Percentiles rank a stretch among this genome's conserved stretches.
These are phyloP conservation scores for Xylariaceae sp. DNA, from an alignment of 2,329 filamentous ascomycete genomes.

Conservation along the genomic window DNA sequence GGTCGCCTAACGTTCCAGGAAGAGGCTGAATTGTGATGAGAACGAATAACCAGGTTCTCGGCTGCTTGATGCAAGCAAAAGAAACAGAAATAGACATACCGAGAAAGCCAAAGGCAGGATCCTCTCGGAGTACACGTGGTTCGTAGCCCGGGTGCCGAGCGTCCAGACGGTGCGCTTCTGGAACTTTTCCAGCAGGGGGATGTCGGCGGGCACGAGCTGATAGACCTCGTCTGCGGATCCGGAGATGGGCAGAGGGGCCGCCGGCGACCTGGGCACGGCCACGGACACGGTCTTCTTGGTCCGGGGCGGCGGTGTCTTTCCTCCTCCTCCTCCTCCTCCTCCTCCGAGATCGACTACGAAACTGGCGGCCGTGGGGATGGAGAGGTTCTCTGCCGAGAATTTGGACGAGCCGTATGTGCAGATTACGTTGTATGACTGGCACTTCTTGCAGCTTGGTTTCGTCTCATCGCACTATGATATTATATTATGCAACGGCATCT, in stretches of 20 bases:
- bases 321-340: no score
- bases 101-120: slow-evolving; percentile 11
- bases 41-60: no score
- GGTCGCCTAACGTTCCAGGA: no score
- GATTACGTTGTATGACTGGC: slow-evolving; percentile 11
- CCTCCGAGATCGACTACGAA: slow-evolving; percentile 1
- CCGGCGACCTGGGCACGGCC: slow-evolving; percentile 32
- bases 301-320: no score
- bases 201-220: slow-evolving; percentile 29
- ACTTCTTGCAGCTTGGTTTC: slow-evolving; percentile 14
- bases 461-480: slow-evolving; percentile 16
- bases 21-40: no score
- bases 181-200: slow-evolving; percentile 38
- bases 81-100: slow-evolving; percentile 1
- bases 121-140: slow-evolving; percentile 32
- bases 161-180: slow-evolving; percentile 37
- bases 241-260: slow-evolving; percentile 7
- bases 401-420: slow-evolving; percentile 11
- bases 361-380: slow-evolving; percentile 2
- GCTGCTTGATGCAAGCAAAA: neutral
- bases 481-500: no score
- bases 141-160: slow-evolving; percentile 31
- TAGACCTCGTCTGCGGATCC: slow-evolving; percentile 21
- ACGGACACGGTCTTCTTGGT: neutral
- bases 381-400: slow-evolving; percentile 8